Percentiles rank a stretch among this genome's conserved stretches.
Evolutionary conservation across 352 stramenopile species (phyloP).

Genomic region (Lagenidium sp.): DNA sequence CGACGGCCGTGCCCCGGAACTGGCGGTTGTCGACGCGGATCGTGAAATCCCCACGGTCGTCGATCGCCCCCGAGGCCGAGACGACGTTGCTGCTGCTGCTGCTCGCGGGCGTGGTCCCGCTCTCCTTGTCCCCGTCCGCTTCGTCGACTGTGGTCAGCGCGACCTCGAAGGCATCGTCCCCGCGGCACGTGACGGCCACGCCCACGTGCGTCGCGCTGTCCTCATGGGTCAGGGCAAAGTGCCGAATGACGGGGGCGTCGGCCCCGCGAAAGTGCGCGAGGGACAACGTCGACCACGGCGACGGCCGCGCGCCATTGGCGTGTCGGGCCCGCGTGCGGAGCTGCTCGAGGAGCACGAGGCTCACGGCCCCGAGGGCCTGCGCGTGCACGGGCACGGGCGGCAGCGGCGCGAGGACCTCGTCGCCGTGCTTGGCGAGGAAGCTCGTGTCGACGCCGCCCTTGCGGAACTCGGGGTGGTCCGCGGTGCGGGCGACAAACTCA

Average conservation of each 20-base stretch:
- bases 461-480: constrained; percentile 94
- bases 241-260: constrained; percentile 22
- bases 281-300: constrained; percentile 88
- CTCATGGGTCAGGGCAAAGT: too few species aligned
- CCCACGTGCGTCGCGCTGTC: too few species aligned
- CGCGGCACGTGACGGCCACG: too few species aligned
- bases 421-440: constrained; percentile 95
- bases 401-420: too few species aligned
- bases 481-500: constrained; percentile 93
- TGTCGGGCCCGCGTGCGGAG: constrained; percentile 96
- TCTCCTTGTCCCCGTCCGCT: too few species aligned
- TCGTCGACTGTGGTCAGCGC: too few species aligned
- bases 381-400: constrained; percentile 94
- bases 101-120: too few species aligned
- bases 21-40: constrained; percentile 96
- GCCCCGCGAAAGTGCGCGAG: constrained; percentile 42
- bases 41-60: constrained; percentile 78
- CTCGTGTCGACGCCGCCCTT: constrained; percentile 91
- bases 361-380: constrained; percentile 83
- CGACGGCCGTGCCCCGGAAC: constrained; percentile 87
- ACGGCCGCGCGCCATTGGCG: constrained; percentile 88
- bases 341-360: constrained; percentile 91
- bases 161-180: too few species aligned
- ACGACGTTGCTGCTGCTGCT: too few species aligned
- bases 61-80: too few species aligned